Percentiles rank a stretch among this genome's conserved stretches.
Conservation (phyloP, 1,284 basidiomycete species). For the Ceratobasidium sp. region DNA sequence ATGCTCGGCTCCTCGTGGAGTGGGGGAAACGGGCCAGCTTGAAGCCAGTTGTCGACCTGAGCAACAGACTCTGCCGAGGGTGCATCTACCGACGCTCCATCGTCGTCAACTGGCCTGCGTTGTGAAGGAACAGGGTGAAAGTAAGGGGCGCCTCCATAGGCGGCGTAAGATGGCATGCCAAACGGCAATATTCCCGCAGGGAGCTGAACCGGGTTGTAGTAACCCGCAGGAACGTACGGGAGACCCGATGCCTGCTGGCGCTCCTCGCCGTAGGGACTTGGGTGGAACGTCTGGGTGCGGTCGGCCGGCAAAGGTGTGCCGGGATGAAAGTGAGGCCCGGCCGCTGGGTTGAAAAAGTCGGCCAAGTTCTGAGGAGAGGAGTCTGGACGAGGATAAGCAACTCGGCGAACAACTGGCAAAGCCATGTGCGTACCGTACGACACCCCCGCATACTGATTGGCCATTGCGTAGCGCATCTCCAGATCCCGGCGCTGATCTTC, state of each 20-base stretch:
- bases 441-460: not conserved
- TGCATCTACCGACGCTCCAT: constrained; percentile 32
- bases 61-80: constrained; percentile 23
- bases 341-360: constrained; percentile 38
- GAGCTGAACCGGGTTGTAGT: constrained; percentile 17
- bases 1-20: constrained; percentile 11
- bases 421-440: constrained; percentile 4
- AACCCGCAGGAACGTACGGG: constrained; percentile 20
- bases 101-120: constrained; percentile 25
- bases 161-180: constrained; percentile 25
- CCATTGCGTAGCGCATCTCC: constrained; percentile 25
- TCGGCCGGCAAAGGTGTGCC: constrained; percentile 23
- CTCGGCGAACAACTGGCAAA: not conserved
- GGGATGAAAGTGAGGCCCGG: constrained; percentile 30
- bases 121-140: constrained; percentile 34
- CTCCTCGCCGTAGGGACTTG: not conserved
- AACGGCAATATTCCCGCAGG: constrained; percentile 15
- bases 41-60: constrained; percentile 32
- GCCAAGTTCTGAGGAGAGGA: constrained; percentile 36
- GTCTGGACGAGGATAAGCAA: constrained; percentile 4
- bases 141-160: constrained; percentile 10
- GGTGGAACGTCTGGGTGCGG: constrained; percentile 14
- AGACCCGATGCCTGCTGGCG: not conserved
- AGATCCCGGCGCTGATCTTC: constrained; percentile 36
- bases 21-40: constrained; percentile 36